Evolutionary conservation across 805 yeast genomes (phyloP).

Genomic region (Candida coquimbonensis): DNA sequence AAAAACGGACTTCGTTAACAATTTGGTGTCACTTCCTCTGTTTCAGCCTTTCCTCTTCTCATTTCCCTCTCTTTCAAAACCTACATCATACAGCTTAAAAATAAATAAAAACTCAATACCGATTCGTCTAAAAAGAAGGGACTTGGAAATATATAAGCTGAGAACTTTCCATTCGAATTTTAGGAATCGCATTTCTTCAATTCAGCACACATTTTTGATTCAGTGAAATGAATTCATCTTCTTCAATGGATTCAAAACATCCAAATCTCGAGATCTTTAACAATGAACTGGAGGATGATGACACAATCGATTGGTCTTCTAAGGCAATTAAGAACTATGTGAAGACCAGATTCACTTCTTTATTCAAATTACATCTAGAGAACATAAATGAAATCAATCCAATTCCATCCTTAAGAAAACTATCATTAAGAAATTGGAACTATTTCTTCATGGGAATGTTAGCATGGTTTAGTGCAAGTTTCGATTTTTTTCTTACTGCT

Average conservation of each 20-base stretch:
- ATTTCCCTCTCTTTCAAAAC: no score
- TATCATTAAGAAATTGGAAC: constrained; percentile 40
- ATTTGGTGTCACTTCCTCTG: no score
- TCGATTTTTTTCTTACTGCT: constrained; percentile 62
- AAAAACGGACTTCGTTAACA: no score
- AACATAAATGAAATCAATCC: constrained; percentile 32
- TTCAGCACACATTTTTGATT: not conserved
- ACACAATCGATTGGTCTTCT: constrained; percentile 5
- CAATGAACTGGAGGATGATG: not conserved
- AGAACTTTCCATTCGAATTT: not conserved
- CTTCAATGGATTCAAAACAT: not conserved
- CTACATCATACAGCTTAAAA: no score
- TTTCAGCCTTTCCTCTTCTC: no score
- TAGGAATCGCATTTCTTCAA: not conserved
- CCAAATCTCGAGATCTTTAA: not conserved
- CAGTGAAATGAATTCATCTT: not conserved
- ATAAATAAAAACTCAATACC: no score
- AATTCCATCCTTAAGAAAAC: constrained; percentile 29
- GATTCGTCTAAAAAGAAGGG: no score
- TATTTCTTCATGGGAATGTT: constrained; percentile 48
- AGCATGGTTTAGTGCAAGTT: constrained; percentile 60
- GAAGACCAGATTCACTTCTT: constrained; percentile 14
- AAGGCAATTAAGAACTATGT: constrained; percentile 8
- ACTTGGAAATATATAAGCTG: no score
- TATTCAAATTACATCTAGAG: constrained; percentile 15